Conservation (phyloP, 164 flowering plant genomes). For the Magnolia sinica region DNA sequence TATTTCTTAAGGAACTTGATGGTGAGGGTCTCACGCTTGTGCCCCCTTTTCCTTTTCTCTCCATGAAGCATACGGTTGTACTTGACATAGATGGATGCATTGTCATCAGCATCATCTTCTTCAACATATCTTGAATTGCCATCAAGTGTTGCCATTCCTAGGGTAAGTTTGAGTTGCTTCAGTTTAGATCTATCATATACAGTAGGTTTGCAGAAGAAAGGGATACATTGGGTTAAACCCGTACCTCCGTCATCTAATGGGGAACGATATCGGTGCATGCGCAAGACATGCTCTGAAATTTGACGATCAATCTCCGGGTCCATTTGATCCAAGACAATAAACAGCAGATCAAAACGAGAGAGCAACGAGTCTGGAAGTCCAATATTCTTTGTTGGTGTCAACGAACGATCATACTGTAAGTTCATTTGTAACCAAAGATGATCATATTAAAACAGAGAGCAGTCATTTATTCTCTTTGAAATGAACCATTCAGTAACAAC, state of each 20-base stretch:
- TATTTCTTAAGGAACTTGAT: constrained; percentile 94
- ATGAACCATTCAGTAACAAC: not conserved
- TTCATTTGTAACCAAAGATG: constrained; percentile 14
- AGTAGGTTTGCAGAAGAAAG: not conserved
- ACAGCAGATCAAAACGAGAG: constrained; percentile 95
- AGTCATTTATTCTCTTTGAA: constrained; percentile 1
- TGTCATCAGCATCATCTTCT: constrained; percentile 69
- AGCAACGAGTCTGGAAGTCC: constrained; percentile 98
- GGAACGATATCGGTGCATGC: constrained; percentile 95
- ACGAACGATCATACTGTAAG: constrained; percentile 93
- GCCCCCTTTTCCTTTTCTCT: constrained; percentile 50
- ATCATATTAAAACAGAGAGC: constrained; percentile 13
- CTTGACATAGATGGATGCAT: constrained; percentile 75
- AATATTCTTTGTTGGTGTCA: constrained; percentile 98
- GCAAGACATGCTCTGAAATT: constrained; percentile 91
- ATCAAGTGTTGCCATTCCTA: constrained; percentile 44
- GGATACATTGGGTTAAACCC: not conserved
- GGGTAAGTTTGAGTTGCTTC: constrained; percentile 13
- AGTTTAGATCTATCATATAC: constrained; percentile 10
- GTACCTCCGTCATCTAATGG: constrained; percentile 73
- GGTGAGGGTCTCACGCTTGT: constrained; percentile 73
- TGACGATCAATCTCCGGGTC: constrained; percentile 91
- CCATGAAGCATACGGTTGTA: constrained; percentile 92
- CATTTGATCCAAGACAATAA: constrained; percentile 99
- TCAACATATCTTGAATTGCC: constrained; percentile 53